These are phyloP conservation scores for Capronia epimyces DNA, from an alignment of 2,329 filamentous ascomycete species.

Conservation along the genomic window DNA sequence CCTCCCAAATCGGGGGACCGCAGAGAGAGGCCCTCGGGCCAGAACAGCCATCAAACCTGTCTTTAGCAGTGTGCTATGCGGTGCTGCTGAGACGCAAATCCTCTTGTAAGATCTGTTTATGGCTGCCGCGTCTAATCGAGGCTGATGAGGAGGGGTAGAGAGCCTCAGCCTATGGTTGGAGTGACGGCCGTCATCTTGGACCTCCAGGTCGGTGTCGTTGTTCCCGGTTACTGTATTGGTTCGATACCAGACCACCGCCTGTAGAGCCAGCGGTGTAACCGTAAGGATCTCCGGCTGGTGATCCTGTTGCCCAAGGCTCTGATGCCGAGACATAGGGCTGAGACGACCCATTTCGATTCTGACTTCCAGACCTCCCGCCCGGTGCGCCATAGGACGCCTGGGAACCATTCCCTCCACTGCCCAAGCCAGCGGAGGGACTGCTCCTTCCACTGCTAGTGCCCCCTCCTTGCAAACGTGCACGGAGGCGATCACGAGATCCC, in stretches of 20 bases:
- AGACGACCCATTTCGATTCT: constrained; percentile 13
- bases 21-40: no score
- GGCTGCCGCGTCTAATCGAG: neutral
- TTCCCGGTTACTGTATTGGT: constrained; percentile 19
- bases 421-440: constrained; percentile 21
- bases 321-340: constrained; percentile 28
- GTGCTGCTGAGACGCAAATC: neutral
- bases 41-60: neutral
- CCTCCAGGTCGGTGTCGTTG: constrained; percentile 26
- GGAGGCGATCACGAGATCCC: constrained; percentile 56
- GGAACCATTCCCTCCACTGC: constrained; percentile 8
- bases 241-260: constrained; percentile 16
- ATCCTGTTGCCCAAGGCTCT: constrained; percentile 22
- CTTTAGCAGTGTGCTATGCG: neutral
- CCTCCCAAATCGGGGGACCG: neutral
- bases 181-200: constrained; percentile 18
- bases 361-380: constrained; percentile 10
- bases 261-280: constrained; percentile 13
- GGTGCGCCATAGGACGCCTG: constrained; percentile 17
- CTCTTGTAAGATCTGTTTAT: neutral
- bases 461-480: constrained; percentile 71
- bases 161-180: neutral
- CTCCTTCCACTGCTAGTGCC: constrained; percentile 26
- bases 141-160: neutral
- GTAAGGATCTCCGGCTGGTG: constrained; percentile 22